phyloP scores from a whole-genome alignment of 2,329 filamentous ascomycete genomes.

The Fusarium gaditjirri region DNA sequence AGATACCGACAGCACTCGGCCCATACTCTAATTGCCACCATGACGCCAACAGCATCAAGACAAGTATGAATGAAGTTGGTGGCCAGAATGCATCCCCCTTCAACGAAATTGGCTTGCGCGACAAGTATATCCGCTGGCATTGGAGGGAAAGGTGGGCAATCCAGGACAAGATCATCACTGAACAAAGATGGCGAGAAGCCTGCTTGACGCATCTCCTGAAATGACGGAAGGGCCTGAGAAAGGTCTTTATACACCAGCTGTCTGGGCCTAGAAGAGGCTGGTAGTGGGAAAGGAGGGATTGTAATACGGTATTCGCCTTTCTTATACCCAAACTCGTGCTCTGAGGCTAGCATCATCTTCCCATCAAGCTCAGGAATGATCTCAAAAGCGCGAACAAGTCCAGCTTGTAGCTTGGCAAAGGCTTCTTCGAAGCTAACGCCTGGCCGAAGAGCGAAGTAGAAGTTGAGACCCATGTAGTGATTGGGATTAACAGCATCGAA shows the following conservation, averaged over 20 bases:
- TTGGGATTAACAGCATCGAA: constrained; percentile 14
- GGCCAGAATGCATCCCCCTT: not conserved
- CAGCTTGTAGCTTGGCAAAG: not conserved
- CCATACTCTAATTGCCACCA: not conserved
- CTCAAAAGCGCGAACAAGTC: not conserved
- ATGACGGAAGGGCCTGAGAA: not conserved
- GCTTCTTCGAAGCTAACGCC: not conserved
- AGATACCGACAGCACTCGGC: constrained; percentile 13
- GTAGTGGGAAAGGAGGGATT: not conserved
- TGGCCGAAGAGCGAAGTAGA: not conserved
- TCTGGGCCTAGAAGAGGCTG: not conserved
- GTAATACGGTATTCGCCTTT: constrained; percentile 8
- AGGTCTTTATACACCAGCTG: constrained; percentile 1
- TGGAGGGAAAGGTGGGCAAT: not conserved
- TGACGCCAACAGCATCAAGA: constrained; percentile 1
- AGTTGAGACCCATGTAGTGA: constrained; percentile 15
- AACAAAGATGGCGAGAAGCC: constrained; percentile 4
- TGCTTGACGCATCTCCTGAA: not conserved
- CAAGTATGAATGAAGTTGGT: constrained; percentile 7
- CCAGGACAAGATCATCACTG: not conserved
- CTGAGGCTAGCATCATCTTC: constrained; percentile 7
- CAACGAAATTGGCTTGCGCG: constrained; percentile 3
- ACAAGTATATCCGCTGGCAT: constrained; percentile 8
- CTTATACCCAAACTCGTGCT: constrained; percentile 4
- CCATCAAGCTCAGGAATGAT: constrained; percentile 6